Percentiles rank a stretch among this genome's conserved stretches.
Evolutionary conservation across 2,329 filamentous ascomycete species (phyloP).

Genomic region (Colletotrichum acutatum): DNA sequence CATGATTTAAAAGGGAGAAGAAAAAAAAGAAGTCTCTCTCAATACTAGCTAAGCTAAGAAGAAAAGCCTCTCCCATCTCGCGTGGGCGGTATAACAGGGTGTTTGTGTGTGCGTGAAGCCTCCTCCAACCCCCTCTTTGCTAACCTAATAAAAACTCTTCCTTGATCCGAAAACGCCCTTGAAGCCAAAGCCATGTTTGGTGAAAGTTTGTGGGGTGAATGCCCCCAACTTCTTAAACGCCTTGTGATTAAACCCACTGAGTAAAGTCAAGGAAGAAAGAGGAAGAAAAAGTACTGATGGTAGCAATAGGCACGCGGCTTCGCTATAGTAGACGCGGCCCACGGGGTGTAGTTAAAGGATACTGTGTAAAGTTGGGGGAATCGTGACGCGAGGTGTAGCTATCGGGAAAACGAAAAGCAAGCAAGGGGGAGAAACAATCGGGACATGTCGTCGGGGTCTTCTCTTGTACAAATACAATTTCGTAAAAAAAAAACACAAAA

Average conservation of each 20-base stretch:
- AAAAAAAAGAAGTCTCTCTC: background rate
- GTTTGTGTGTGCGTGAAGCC: background rate
- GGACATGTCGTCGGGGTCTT: background rate
- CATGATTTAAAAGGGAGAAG: background rate
- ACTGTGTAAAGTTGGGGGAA: background rate
- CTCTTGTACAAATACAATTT: slow-evolving; percentile 31
- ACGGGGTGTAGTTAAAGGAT: slow-evolving; percentile 23
- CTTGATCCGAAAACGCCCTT: slow-evolving; percentile 5
- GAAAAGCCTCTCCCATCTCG: background rate
- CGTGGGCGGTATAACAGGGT: background rate
- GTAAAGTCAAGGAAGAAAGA: slow-evolving; percentile 3
- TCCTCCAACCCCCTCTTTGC: background rate
- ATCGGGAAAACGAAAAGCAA: background rate
- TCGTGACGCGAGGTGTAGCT: background rate
- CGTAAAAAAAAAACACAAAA: background rate
- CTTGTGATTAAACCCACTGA: background rate
- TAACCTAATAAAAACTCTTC: background rate
- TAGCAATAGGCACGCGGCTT: background rate
- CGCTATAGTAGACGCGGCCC: slow-evolving; percentile 12
- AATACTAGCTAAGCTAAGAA: background rate
- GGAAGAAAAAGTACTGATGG: background rate
- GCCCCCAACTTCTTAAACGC: slow-evolving; percentile 4
- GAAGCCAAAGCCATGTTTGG: slow-evolving; percentile 5
- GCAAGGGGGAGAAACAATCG: background rate
- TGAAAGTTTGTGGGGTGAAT: background rate